A percentile compares a stretch with the other conserved stretches of the same genome.
phyloP scores from a whole-genome alignment of 495 filamentous ascomycete species.

The Podospora appendiculata region DNA sequence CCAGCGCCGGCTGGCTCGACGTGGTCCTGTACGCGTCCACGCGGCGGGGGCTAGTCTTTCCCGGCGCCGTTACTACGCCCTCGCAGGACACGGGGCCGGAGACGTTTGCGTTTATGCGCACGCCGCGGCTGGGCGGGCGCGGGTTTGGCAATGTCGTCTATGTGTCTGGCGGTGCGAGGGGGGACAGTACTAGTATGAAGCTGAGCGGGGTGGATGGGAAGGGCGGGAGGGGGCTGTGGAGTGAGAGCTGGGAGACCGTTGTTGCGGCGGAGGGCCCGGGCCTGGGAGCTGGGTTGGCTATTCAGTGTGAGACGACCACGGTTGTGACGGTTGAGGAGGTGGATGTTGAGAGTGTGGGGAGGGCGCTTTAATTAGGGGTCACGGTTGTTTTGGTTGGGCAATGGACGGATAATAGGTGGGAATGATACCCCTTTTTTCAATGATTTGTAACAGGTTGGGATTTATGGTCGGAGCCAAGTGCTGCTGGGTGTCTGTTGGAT shows the following conservation, averaged over 20 bases:
- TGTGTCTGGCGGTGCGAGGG: slow-evolving; percentile 22
- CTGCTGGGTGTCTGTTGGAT: too few relatives aligned
- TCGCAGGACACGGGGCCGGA: slow-evolving; percentile 36
- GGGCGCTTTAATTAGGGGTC: too few relatives aligned
- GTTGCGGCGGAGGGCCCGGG: slow-evolving; percentile 3
- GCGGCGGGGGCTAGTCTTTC: slow-evolving; percentile 46
- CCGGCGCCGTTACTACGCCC: slow-evolving; percentile 21
- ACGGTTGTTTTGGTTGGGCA: too few relatives aligned
- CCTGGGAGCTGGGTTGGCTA: too few relatives aligned
- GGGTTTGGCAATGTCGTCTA: slow-evolving; percentile 32
- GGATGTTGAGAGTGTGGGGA: not conserved
- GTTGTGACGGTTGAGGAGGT: slow-evolving; percentile 30
- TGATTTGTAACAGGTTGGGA: too few relatives aligned
- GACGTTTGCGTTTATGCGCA: slow-evolving; percentile 42
- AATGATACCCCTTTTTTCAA: too few relatives aligned
- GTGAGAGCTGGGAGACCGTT: slow-evolving; percentile 1
- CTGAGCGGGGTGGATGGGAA: slow-evolving; percentile 13
- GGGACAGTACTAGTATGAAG: slow-evolving; percentile 7
- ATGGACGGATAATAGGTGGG: too few relatives aligned
- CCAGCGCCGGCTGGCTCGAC: slow-evolving; percentile 65
- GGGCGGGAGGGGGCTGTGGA: not conserved
- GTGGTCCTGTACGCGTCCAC: slow-evolving; percentile 64
- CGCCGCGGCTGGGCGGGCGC: slow-evolving; percentile 21
- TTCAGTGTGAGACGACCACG: slow-evolving; percentile 37
- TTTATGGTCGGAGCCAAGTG: too few relatives aligned